Evolutionary conservation across 768 basidiomycete species (phyloP).

Genomic region (Macrocybe gigantea): DNA sequence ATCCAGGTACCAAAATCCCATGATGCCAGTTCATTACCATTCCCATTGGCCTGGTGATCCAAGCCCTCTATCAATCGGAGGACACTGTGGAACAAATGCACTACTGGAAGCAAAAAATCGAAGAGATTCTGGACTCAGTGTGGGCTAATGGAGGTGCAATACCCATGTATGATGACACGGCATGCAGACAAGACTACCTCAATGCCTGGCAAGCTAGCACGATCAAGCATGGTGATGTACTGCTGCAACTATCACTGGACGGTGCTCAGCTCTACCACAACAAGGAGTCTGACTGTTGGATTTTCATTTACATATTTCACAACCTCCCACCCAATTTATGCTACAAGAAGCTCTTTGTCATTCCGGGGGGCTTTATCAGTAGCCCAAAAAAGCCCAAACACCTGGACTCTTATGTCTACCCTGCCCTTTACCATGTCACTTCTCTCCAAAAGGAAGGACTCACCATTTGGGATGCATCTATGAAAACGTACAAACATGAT

Average conservation of each 20-base stretch:
- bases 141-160: neutral
- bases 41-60: constrained; percentile 1
- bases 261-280: constrained; percentile 23
- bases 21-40: constrained; percentile 3
- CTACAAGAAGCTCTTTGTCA: constrained; percentile 7
- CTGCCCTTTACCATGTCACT: constrained; percentile 19
- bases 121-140: neutral
- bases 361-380: constrained; percentile 5
- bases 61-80: constrained; percentile 2
- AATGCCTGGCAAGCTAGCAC: constrained; percentile 1
- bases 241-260: constrained; percentile 20
- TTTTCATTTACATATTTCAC: constrained; percentile 21
- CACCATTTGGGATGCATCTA: constrained; percentile 24
- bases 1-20: neutral
- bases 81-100: constrained; percentile 1
- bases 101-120: neutral
- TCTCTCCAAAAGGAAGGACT: constrained; percentile 23
- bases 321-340: constrained; percentile 12
- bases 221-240: constrained; percentile 14
- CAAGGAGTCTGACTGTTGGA: constrained; percentile 25
- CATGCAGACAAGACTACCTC: constrained; percentile 4
- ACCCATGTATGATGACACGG: constrained; percentile 3
- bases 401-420: constrained; percentile 9
- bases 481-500: neutral
- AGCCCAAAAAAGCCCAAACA: constrained; percentile 16